Evolutionary conservation across 768 basidiomycete genomes (phyloP).

Genomic region (Trametes cingulata): DNA sequence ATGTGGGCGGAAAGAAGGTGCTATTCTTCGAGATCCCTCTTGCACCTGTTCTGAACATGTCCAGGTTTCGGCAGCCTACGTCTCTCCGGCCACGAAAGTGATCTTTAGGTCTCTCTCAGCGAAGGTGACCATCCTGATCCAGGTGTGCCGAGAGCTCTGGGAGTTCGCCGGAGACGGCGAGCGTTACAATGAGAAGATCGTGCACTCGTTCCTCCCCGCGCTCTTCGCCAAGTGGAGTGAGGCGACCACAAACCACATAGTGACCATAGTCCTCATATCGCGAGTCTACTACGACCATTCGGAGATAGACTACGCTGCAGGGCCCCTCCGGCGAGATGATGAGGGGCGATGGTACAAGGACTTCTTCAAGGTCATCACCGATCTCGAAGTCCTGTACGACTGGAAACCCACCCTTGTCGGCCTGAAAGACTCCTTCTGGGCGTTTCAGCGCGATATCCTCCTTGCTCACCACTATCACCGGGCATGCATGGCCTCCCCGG

Average conservation of each 20-base stretch:
- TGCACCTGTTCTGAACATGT: conserved; percentile 3
- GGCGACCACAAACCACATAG: conserved; percentile 85
- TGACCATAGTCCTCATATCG: conserved; percentile 93
- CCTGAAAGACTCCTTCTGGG: conserved; percentile 88
- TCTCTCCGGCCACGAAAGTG: conserved; percentile 81
- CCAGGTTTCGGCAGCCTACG: conserved; percentile 79
- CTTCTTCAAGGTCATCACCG: conserved; percentile 94
- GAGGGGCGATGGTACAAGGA: conserved; percentile 88
- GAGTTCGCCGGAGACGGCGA: conserved; percentile 97
- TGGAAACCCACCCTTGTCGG: conserved; percentile 86
- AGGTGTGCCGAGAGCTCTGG: conserved; percentile 95
- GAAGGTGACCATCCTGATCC: conserved; percentile 91
- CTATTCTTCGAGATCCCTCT: conserved; percentile 9
- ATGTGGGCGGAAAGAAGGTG: conserved; percentile 68
- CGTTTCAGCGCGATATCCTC: conserved; percentile 88
- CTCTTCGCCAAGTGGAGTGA: conserved; percentile 85
- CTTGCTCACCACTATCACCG: conserved; percentile 88
- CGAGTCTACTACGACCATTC: conserved; percentile 85
- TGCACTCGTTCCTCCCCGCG: conserved; percentile 92
- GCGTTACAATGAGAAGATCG: conserved; percentile 95
- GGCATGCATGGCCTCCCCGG: conserved; percentile 44
- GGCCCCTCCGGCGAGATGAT: conserved; percentile 76
- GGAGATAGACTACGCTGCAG: conserved; percentile 81
- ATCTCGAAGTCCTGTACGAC: conserved; percentile 83
- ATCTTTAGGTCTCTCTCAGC: conserved; percentile 91